phyloP scores from a whole-genome alignment of 129 eudicot genomes.

The Erigeron canadensis region DNA sequence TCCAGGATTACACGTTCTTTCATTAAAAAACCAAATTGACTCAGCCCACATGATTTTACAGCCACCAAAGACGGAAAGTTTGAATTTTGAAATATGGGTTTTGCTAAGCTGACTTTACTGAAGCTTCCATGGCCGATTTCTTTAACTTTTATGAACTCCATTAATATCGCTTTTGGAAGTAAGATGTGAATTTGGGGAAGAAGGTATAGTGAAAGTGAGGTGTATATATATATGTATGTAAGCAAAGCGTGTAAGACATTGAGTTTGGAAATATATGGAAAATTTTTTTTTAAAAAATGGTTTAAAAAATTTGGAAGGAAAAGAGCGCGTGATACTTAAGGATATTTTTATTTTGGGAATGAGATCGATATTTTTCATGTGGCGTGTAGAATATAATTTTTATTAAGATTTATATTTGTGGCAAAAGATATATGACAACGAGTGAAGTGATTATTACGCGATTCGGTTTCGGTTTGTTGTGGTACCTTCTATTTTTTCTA shows the following conservation, averaged over 20 bases:
- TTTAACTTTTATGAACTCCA: constrained; percentile 75
- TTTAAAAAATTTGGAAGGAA: constrained; percentile 15
- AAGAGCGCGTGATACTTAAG: constrained; percentile 39
- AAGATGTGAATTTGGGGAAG: constrained; percentile 16
- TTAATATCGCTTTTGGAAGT: constrained; percentile 33
- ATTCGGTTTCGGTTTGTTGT: not conserved
- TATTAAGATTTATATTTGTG: not conserved
- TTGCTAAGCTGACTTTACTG: constrained; percentile 64
- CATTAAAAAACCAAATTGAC: constrained; percentile 38
- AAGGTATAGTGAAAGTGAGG: not conserved
- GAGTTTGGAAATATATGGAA: constrained; percentile 10
- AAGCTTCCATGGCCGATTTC: constrained; percentile 75
- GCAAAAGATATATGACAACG: not conserved
- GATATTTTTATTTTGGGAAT: constrained; percentile 25
- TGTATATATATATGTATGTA: constrained; percentile 13
- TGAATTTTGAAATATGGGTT: constrained; percentile 36
- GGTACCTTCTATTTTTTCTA: not conserved
- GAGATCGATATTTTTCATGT: constrained; percentile 25
- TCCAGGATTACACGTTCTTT: constrained; percentile 47
- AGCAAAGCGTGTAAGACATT: not conserved
- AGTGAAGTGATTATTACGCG: not conserved
- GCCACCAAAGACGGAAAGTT: constrained; percentile 48
- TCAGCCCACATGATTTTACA: constrained; percentile 54
- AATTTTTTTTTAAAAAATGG: not conserved
- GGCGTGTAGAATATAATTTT: not conserved